These are phyloP conservation scores for Tolypocladium capitatum DNA, from an alignment of 2,329 filamentous ascomycete genomes.

Conservation along the genomic window DNA sequence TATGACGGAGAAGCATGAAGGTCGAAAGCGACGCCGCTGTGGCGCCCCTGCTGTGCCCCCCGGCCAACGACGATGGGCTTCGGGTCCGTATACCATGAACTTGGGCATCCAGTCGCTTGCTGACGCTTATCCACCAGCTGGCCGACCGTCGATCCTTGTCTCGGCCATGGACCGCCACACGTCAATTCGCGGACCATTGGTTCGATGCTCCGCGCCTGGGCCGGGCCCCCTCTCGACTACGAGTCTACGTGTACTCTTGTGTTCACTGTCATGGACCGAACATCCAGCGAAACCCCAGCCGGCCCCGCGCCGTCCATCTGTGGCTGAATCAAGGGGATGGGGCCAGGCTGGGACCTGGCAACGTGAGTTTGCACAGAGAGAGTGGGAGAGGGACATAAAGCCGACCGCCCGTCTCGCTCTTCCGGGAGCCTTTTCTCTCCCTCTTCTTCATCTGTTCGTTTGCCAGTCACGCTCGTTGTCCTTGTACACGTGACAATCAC, in stretches of 20 bases:
- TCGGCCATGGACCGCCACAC: too few relatives aligned
- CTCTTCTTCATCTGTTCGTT: constrained; percentile 17
- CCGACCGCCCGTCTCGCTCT: constrained; percentile 7
- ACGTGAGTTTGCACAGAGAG: neutral
- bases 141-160: neutral
- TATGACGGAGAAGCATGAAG: neutral
- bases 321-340: neutral
- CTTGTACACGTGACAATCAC: constrained; percentile 3
- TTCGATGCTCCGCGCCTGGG: too few relatives aligned
- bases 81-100: too few relatives aligned
- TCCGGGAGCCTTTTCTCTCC: neutral
- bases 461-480: constrained; percentile 17
- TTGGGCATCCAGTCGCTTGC: too few relatives aligned
- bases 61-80: neutral
- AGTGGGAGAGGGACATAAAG: constrained; percentile 15
- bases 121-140: neutral
- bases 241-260: neutral
- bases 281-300: neutral
- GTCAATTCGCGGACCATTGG: too few relatives aligned
- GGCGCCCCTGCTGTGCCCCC: neutral
- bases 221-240: too few relatives aligned
- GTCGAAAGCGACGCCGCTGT: neutral
- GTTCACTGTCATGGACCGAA: neutral
- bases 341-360: neutral
- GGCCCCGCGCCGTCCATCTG: too few relatives aligned